Evolutionary conservation across 176 grass and related monocot species (phyloP), one percentile per base, ranked within the genome.

Genomic region (Bolboschoenus planiculmis): DNA sequence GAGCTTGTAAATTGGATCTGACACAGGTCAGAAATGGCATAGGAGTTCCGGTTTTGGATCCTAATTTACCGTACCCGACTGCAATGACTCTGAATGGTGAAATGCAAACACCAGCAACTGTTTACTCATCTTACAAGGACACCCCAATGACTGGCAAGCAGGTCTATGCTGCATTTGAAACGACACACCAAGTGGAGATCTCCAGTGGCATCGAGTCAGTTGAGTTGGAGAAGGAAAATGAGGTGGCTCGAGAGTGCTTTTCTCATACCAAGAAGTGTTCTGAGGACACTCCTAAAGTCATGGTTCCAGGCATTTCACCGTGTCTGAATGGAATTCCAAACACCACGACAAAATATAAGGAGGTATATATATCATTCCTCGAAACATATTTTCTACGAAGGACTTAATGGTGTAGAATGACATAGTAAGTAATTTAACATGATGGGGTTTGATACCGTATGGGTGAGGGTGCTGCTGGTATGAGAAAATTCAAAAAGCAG

Each of bases 251-350:
- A 84, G 81, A 60, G 26, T 53, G 66, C 23, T n/a, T 76, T 64
- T 57, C 33, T 55, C 29, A 24, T 29, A 43, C 57, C 23, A 61
- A 64, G 7, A 62, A 16, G 10, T 85, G 82, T n/a, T 61, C n/a
- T 35, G 79, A 82, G 10, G 79, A 83, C 9, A 78, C 79, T 61
- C 90, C 88, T 83, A 85, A 90, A 50, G 33, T 36, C 78, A 60
- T 26, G 30, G 74, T 78, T 40, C 58, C 85, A 20, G 91, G 83
- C 67, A 72, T 95, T 56, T 85, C 87, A 2, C 81, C 59, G 43
- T 93, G 89, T 85, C 34, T 88, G 62, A 93, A 93, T 23, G 85
- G 95, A 48, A 97, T 94, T 55, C 92, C 92, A 18, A 97, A 97
- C 43, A 86, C 92, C 2, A 93, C 73, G 0, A 85, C 71, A 1